A percentile compares a stretch with the other conserved stretches of the same genome.
These are phyloP conservation scores for Nemania bipapillata DNA, from an alignment of 2,329 filamentous ascomycete genomes.

Conservation along the genomic window DNA sequence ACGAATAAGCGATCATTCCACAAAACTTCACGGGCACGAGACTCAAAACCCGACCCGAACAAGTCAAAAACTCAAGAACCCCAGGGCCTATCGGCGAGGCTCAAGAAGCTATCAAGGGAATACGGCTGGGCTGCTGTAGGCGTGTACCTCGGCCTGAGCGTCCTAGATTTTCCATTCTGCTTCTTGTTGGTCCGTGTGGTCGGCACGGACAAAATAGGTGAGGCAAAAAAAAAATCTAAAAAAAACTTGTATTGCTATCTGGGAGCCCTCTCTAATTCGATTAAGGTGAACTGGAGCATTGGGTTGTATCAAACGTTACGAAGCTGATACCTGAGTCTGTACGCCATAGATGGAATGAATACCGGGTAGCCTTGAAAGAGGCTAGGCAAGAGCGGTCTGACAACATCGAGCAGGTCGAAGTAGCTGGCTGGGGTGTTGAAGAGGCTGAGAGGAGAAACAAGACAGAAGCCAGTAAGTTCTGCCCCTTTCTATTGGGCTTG, in stretches of 20 bases:
- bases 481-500: not conserved
- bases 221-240: too few relatives aligned
- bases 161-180: slow-evolving; percentile 93
- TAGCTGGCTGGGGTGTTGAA: slow-evolving; percentile 69
- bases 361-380: slow-evolving; percentile 60
- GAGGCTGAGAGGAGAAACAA: slow-evolving; percentile 70
- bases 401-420: slow-evolving; percentile 60
- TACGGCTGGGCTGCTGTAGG: slow-evolving; percentile 94
- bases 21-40: slow-evolving; percentile 44
- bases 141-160: slow-evolving; percentile 86
- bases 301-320: slow-evolving; percentile 70
- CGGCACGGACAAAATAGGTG: slow-evolving; percentile 86
- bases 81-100: slow-evolving; percentile 70
- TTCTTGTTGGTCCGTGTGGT: slow-evolving; percentile 86
- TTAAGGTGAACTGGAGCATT: slow-evolving; percentile 72
- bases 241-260: not conserved
- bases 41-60: slow-evolving; percentile 42
- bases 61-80: slow-evolving; percentile 38
- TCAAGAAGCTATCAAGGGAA: slow-evolving; percentile 87
- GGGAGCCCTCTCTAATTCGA: slow-evolving; percentile 28
- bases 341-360: slow-evolving; percentile 64
- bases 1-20: slow-evolving; percentile 45
- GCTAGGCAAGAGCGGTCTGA: slow-evolving; percentile 58
- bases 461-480: slow-evolving; percentile 77
- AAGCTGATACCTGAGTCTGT: slow-evolving; percentile 69